Evolutionary conservation across 75 land plant species (phyloP).

Genomic region (Pinus taeda): DNA sequence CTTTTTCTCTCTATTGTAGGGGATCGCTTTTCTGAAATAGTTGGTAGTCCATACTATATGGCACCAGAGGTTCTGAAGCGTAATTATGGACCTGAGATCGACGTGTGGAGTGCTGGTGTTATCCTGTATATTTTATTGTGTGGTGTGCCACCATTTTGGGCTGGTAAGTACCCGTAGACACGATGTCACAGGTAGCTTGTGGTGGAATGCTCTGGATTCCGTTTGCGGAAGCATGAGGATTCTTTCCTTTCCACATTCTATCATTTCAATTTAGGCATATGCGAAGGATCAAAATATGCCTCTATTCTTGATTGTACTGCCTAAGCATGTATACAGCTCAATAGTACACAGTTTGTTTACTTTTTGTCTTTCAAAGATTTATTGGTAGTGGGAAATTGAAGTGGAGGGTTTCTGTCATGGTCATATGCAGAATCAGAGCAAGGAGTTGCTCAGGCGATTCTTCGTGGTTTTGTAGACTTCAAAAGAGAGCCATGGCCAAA

Average conservation of each 20-base stretch:
- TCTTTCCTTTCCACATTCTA: background rate
- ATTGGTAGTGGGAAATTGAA: background rate
- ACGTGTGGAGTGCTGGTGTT: constrained; percentile 59
- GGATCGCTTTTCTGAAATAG: constrained; percentile 43
- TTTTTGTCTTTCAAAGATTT: background rate
- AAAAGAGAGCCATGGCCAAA: constrained; percentile 74
- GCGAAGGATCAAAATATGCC: background rate
- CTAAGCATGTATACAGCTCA: background rate
- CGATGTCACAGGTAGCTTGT: background rate
- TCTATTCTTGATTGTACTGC: background rate
- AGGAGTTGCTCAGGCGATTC: constrained; percentile 75
- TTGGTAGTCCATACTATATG: constrained; percentile 57
- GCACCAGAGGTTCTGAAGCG: constrained; percentile 52
- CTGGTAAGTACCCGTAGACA: constrained; percentile 23
- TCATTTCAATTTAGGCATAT: background rate
- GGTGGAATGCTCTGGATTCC: background rate
- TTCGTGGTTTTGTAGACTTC: constrained; percentile 59
- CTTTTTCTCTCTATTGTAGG: constrained; percentile 15
- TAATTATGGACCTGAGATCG: constrained; percentile 51
- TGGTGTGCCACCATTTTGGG: constrained; percentile 73
- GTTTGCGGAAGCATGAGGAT: background rate
- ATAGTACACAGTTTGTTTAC: background rate
- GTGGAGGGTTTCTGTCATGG: constrained; percentile 11
- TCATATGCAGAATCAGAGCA: constrained; percentile 56
- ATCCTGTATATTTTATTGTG: constrained; percentile 46